phyloP scores from a whole-genome alignment of 2,329 filamentous ascomycete genomes.

The Hymenoscyphus fraxineus region DNA sequence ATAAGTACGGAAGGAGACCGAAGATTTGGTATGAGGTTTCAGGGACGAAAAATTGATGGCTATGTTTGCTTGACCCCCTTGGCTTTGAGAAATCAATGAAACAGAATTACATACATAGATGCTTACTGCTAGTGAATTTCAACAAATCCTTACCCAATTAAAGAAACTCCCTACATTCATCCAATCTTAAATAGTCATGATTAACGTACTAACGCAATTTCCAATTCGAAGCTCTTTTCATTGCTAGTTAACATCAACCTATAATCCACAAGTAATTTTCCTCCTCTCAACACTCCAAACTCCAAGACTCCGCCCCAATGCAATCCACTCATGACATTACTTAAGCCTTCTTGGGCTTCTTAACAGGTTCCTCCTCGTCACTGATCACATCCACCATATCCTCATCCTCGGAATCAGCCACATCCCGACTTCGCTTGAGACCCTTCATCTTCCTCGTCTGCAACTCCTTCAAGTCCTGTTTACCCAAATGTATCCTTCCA shows the following conservation, averaged over 20 bases:
- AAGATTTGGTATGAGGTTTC: too few species aligned
- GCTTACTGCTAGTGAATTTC: too few species aligned
- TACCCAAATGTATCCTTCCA: constrained; percentile 84
- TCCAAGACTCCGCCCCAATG: neutral
- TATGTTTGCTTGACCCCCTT: neutral
- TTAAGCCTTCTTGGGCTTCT: constrained; percentile 31
- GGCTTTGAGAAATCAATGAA: neutral
- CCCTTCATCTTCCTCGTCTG: constrained; percentile 99
- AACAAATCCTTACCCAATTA: too few species aligned
- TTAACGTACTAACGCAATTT: too few species aligned
- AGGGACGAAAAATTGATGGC: neutral
- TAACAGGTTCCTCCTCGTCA: constrained; percentile 32
- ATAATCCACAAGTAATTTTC: neutral
- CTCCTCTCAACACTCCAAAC: neutral
- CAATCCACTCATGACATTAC: neutral
- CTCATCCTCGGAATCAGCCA: constrained; percentile 50
- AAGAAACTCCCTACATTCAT: too few species aligned
- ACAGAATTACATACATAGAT: too few species aligned
- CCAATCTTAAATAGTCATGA: too few species aligned
- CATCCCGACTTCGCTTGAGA: constrained; percentile 74
- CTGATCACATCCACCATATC: constrained; percentile 46
- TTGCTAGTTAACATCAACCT: neutral
- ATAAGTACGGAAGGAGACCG: too few species aligned
- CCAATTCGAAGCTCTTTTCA: neutral
- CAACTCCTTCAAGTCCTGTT: constrained; percentile 80